These are phyloP conservation scores for Hordeum vulgare DNA, from an alignment of 176 grass and related monocot species.

Conservation along the genomic window DNA sequence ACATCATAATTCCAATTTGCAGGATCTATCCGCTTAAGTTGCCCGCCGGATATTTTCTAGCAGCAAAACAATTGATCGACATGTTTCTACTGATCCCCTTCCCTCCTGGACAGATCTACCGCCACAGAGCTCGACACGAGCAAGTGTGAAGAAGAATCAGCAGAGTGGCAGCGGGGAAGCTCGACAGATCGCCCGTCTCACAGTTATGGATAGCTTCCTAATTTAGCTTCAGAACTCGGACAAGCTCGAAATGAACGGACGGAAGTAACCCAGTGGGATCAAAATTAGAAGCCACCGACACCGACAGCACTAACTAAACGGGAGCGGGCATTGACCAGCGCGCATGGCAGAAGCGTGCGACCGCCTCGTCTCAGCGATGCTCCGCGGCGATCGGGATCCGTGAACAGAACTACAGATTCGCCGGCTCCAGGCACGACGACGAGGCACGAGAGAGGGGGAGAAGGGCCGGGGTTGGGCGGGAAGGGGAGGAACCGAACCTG, in stretches of 20 bases:
- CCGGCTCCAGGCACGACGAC: background rate
- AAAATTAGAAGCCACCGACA: conserved; percentile 24
- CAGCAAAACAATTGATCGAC: background rate
- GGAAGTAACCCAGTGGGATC: background rate
- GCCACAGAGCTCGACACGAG: background rate
- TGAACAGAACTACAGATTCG: background rate
- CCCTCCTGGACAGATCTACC: conserved; percentile 12
- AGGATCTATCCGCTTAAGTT: conserved; percentile 9
- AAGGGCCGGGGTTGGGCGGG: background rate
- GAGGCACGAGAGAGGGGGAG: background rate
- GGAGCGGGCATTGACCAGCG: conserved; percentile 1
- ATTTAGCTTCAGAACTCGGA: background rate
- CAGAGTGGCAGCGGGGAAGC: background rate
- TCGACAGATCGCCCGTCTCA: background rate
- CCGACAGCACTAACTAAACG: background rate
- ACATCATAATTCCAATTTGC: background rate
- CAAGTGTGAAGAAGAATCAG: background rate
- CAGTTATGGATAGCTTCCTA: background rate
- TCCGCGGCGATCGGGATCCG: conserved; percentile 27
- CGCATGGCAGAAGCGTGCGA: background rate
- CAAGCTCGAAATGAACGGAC: background rate
- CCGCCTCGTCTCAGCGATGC: background rate
- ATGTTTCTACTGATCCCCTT: background rate
- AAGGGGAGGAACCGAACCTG: conserved; percentile 25
- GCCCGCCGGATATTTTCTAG: background rate